Base-by-base conservation (phyloP, 192 early-diverging fungal genomes). In the Coemansia furcata region DNA sequence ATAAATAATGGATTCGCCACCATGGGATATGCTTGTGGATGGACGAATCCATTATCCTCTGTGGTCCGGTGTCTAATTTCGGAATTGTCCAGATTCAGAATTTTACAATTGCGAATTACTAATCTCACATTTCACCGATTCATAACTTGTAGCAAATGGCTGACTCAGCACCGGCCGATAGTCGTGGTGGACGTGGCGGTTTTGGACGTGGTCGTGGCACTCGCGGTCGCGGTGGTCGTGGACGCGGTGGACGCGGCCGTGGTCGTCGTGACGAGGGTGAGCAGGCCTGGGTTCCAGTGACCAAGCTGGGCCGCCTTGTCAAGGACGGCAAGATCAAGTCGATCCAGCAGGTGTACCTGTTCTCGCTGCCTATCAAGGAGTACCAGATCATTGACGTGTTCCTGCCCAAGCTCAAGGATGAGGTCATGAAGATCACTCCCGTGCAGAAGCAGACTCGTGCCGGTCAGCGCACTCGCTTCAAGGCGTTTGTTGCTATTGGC, bases 391-490 rank as follows among this genome's bases (percentile, higher is more conserved):
- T 98, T 74, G 96, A 98, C 82, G 86, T 84, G 80, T 96, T 98
- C 91, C 85, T 98, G 47, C 92, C 93, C 81, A 88, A 89, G 80
- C 90, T 98, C 72, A 95, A 95, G 92, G 96, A 98, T 86, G 93
- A 98, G 87, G 96, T 98, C 67, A 98, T 98, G 96, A 98, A 98
- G 91, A 95, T 98, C 79, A 97, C 95, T 87, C 96, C 96, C 63
- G 96, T 98, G 72, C 96, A 98, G 90, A 98, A 98, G 92, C 96
- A 98, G 87, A 98, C 96, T 82, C 91, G 93, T 85, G 96, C 96
- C 73, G 96, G 96, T 91, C 96, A 98, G 88, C 93, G 96, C 78
- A 98, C 96, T 75, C 93, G 96, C 82, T 98, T 98, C 91, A 98
- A 98, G 94, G 96, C 96, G 74, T 98, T 96, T 79, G 96, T 98